Percentiles rank a stretch among this genome's conserved stretches.
Evolutionary conservation across 1,284 basidiomycete genomes (phyloP).

Genomic region (Sphagnurus paluster): DNA sequence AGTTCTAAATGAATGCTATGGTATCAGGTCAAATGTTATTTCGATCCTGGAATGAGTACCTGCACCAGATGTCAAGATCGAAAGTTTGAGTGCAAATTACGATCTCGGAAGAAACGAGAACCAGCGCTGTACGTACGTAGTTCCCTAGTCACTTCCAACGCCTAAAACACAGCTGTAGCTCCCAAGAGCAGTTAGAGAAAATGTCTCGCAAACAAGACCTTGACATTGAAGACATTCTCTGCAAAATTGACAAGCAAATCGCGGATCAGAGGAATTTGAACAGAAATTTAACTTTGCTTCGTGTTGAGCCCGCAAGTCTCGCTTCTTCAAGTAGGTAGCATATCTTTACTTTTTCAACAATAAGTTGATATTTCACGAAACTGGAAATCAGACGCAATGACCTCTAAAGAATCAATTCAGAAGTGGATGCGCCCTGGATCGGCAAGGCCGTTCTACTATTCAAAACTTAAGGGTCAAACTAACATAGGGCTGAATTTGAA

Average conservation of each 20-base stretch:
- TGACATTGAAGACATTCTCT: conserved; percentile 46
- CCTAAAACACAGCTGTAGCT: conserved; percentile 32
- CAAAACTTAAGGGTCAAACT: conserved; percentile 9
- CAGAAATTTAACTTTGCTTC: too few species aligned
- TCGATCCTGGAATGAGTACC: conserved; percentile 39
- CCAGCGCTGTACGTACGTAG: conserved; percentile 45
- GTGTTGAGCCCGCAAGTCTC: too few species aligned
- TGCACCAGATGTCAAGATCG: conserved; percentile 49
- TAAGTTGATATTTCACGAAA: conserved; percentile 14
- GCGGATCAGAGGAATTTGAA: conserved; percentile 39
- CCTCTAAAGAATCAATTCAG: conserved; percentile 32
- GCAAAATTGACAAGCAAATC: conserved; percentile 46
- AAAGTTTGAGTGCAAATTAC: conserved; percentile 48
- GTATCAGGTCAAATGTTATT: conserved; percentile 53
- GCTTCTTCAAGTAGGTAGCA: too few species aligned
- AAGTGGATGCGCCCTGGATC: too few species aligned
- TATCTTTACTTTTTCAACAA: too few species aligned
- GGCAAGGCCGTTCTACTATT: background rate
- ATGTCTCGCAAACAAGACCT: conserved; percentile 47
- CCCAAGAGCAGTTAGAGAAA: conserved; percentile 57
- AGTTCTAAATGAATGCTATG: background rate
- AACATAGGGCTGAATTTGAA: conserved; percentile 16
- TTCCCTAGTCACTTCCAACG: background rate
- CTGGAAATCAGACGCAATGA: conserved; percentile 26
- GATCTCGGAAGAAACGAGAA: conserved; percentile 55